Base-by-base conservation (phyloP, 2,329 filamentous ascomycete genomes). In the Aureobasidium lini region DNA sequence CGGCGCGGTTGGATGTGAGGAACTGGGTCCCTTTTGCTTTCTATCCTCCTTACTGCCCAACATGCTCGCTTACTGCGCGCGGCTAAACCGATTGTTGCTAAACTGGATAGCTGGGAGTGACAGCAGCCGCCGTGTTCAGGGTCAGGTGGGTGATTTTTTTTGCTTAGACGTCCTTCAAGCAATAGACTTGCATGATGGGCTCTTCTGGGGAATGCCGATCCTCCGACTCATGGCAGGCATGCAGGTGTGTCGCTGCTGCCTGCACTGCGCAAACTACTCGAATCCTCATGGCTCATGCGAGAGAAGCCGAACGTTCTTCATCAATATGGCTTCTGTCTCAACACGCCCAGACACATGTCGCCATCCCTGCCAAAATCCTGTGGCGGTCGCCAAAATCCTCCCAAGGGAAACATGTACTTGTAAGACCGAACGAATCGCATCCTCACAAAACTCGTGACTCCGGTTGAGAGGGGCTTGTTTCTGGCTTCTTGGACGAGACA, bases 201-300 rank as follows among this genome's bases (percentile, higher is more conserved):
- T 40, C 29, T n/a, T 31, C 40, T 46, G 6, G 23, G 42, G 53
- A 28, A 44, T 7, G 10, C n/a, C 29, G 40, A 56, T 56, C 39
- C n/a, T n/a, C 40, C n/a, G 16, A 28, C 52, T 56, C 37, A 42
- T 56, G 52, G 52, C 52, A 56, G 16, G 16, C n/a, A 56, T 56
- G 52, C 40, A 56, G 49, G 50, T 54, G 50, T 46, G 39, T 15
- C 2, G 46, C n/a, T 32, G 50, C 42, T 56, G 52, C 53, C 53
- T 57, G 42, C 31, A 31, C 40, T 3, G 23, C 23, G 23, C 23
- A 23, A 23, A 23, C 23, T 23, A 23, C 23, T 23, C 23, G 23
- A 23, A 29, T 10, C 29, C 9, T 34, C 37, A 44, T 32, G 23
- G 23, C 23, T 23, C 49, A 29, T 53, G 49, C 49, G 28, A 53